phyloP scores from a whole-genome alignment of 176 grass and related monocot species.

The Phoenix roebelenii region DNA sequence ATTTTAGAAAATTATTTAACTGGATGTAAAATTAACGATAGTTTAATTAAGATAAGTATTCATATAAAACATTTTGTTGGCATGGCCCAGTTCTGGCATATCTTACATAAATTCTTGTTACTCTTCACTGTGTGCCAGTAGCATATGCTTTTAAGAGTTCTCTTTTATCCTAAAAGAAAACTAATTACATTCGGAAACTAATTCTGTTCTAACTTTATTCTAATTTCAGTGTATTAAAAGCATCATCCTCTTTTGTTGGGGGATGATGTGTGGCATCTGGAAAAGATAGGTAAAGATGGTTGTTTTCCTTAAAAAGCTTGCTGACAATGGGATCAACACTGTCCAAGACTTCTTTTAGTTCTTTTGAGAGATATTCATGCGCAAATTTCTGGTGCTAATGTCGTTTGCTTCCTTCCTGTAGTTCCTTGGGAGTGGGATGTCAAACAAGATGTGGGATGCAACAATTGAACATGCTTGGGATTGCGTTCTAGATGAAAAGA shows the following conservation, averaged over 20 bases:
- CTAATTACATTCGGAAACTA: no score
- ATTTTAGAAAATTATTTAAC: no score
- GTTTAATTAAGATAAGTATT: no score
- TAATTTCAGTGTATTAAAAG: constrained; percentile 64
- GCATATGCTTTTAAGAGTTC: no score
- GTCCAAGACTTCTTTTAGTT: constrained; percentile 56
- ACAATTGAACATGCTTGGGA: constrained; percentile 62
- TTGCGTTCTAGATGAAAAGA: constrained; percentile 47
- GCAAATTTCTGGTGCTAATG: neutral
- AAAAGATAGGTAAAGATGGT: constrained; percentile 81
- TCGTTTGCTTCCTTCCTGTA: constrained; percentile 5
- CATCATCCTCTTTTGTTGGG: constrained; percentile 59
- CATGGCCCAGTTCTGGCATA: no score
- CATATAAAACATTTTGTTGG: no score
- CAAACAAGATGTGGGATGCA: constrained; percentile 84
- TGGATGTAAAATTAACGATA: no score
- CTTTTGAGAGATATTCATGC: no score
- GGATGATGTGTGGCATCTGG: constrained; percentile 71
- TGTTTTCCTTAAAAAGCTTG: constrained; percentile 75
- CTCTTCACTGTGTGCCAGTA: no score
- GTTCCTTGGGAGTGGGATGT: constrained; percentile 74
- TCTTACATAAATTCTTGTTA: no score
- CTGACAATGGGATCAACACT: constrained; percentile 50
- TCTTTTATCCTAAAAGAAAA: no score
- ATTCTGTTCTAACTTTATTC: neutral